Evolutionary conservation across 202 grass and related monocot genomes (phyloP).

Genomic region (Sporobolus alterniflorus): DNA sequence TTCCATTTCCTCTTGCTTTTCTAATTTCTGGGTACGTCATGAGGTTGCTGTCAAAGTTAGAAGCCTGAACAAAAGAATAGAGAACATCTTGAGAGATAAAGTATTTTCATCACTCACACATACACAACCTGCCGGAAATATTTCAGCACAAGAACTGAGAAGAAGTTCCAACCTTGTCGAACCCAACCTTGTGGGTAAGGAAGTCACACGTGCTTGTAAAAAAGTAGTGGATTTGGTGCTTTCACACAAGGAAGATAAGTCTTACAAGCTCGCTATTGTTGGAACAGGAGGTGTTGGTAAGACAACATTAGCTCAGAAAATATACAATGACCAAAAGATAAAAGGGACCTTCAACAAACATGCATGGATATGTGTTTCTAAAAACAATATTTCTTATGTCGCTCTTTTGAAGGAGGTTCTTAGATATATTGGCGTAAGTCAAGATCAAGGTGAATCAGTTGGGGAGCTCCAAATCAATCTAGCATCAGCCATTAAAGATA

Average conservation of each 20-base stretch:
- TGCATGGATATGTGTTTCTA: conserved; percentile 46
- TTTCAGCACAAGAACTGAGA: not conserved
- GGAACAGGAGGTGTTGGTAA: conserved; percentile 60
- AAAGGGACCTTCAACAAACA: conserved; percentile 20
- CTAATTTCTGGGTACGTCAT: not conserved
- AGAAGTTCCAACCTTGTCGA: conserved; percentile 14
- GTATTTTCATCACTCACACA: not conserved
- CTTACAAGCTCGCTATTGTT: conserved; percentile 26
- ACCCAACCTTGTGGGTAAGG: conserved; percentile 21
- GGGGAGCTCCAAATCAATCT: conserved; percentile 5
- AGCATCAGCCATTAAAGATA: not conserved
- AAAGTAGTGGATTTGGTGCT: conserved; percentile 18
- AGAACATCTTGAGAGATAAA: conserved; percentile 1
- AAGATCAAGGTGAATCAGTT: not conserved
- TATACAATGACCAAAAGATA: conserved; percentile 36
- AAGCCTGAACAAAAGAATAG: conserved; percentile 31
- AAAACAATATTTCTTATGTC: conserved; percentile 1
- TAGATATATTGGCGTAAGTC: not conserved
- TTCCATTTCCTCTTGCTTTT: not conserved
- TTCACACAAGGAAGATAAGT: not conserved
- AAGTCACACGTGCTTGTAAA: conserved; percentile 3
- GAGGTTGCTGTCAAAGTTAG: not conserved
- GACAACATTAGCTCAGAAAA: conserved; percentile 52
- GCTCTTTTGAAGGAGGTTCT: conserved; percentile 33
- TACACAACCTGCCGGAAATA: not conserved